phyloP scores from a whole-genome alignment of 129 eudicot species.

The Pittosporum tobira region DNA sequence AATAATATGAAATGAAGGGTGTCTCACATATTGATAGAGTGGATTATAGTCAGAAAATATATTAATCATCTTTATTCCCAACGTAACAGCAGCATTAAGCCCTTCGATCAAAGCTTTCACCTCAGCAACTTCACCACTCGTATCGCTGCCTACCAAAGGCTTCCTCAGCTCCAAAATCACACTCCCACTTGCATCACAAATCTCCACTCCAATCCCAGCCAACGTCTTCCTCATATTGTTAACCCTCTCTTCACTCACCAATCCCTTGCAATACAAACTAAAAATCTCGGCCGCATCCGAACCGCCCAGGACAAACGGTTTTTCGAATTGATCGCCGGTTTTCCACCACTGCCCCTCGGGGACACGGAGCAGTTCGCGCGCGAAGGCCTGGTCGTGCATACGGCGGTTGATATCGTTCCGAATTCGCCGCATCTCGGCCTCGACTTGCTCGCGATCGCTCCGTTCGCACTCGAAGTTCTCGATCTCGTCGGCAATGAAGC shows the following conservation, averaged over 20 bases:
- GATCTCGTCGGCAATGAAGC: constrained; percentile 33
- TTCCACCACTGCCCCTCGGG: constrained; percentile 52
- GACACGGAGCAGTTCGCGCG: constrained; percentile 26
- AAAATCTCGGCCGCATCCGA: constrained; percentile 28
- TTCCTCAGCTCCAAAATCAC: constrained; percentile 34
- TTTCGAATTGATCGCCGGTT: constrained; percentile 30
- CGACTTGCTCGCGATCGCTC: constrained; percentile 22
- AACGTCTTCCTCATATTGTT: constrained; percentile 12
- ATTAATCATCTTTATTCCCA: constrained; percentile 44
- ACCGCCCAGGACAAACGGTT: constrained; percentile 36
- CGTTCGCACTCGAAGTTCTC: constrained; percentile 29
- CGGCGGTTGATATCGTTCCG: constrained; percentile 35
- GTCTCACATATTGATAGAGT: constrained; percentile 45
- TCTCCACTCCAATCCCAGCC: constrained; percentile 50
- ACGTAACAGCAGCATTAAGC: constrained; percentile 35
- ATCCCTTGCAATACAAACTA: constrained; percentile 54
- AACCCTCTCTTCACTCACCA: constrained; percentile 25
- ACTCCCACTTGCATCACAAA: constrained; percentile 30
- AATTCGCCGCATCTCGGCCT: constrained; percentile 18
- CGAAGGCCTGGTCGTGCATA: constrained; percentile 60
- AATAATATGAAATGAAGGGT: no score
- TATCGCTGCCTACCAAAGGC: constrained; percentile 18
- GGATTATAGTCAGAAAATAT: constrained; percentile 23
- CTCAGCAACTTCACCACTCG: constrained; percentile 23
- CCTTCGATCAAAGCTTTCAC: constrained; percentile 57